A percentile compares a stretch with the other conserved stretches of the same genome.
These are phyloP conservation scores for Chloris gayana DNA, from an alignment of 176 grass and related monocot species.

Conservation along the genomic window DNA sequence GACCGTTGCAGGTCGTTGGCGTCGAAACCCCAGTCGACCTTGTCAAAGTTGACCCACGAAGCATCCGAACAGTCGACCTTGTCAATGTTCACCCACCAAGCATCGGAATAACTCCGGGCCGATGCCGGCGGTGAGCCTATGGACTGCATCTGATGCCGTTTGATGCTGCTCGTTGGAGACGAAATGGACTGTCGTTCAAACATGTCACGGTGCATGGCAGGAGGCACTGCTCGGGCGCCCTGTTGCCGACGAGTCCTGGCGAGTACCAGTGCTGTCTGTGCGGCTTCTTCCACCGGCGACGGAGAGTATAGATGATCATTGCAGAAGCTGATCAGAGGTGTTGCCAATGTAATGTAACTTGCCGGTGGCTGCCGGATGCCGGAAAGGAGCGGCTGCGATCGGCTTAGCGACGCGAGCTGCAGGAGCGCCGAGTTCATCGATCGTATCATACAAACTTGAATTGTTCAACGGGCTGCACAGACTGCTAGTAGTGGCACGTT, in stretches of 20 bases:
- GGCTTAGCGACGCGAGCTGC: constrained; percentile 50
- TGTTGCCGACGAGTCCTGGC: constrained; percentile 51
- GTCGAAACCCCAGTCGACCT: constrained; percentile 53
- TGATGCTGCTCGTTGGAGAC: constrained; percentile 14
- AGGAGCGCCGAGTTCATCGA: constrained; percentile 61
- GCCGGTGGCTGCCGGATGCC: constrained; percentile 23
- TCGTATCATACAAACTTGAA: constrained; percentile 25
- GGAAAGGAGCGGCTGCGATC: constrained; percentile 11
- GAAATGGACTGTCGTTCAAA: constrained; percentile 7
- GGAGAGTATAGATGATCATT: constrained; percentile 66
- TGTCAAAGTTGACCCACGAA: constrained; percentile 49
- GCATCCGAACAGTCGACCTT: too few species aligned
- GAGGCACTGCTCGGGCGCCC: constrained; percentile 43
- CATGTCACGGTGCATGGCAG: constrained; percentile 46
- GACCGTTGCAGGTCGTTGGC: not conserved
- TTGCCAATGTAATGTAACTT: constrained; percentile 34
- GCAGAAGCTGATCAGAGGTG: constrained; percentile 52
- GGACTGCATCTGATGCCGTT: not conserved
- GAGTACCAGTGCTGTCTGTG: constrained; percentile 58
- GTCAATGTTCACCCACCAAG: constrained; percentile 49
- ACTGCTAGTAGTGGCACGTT: too few species aligned
- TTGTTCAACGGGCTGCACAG: too few species aligned
- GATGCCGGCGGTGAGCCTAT: constrained; percentile 36
- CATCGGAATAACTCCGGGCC: not conserved
- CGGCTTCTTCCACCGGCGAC: too few species aligned